Evolutionary conservation across 1,139 yeast genomes (phyloP).

Genomic region (Yamadazyma dushanensis): DNA sequence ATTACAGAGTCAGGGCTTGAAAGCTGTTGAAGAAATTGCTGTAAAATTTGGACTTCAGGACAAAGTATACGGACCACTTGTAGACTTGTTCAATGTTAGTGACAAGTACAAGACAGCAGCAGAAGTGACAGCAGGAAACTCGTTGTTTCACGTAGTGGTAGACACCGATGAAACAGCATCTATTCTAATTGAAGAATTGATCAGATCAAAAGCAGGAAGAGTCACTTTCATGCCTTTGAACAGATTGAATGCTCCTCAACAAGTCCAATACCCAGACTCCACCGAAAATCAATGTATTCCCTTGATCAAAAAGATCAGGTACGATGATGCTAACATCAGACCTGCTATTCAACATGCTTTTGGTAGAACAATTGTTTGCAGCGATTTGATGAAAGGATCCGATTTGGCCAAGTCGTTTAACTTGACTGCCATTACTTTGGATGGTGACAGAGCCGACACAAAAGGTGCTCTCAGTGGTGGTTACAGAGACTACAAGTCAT

Average conservation of each 20-base stretch:
- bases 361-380: constrained; percentile 77
- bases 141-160: constrained; percentile 86
- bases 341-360: constrained; percentile 77
- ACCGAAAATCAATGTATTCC: constrained; percentile 65
- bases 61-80: constrained; percentile 80
- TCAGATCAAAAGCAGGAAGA: constrained; percentile 72
- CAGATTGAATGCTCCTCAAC: constrained; percentile 41
- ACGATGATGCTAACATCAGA: constrained; percentile 48
- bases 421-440: constrained; percentile 79
- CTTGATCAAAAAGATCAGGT: constrained; percentile 68
- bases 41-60: constrained; percentile 51
- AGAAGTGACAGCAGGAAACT: constrained; percentile 85
- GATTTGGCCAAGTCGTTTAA: constrained; percentile 63
- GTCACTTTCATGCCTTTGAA: constrained; percentile 90
- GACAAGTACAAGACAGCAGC: constrained; percentile 84
- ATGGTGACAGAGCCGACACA: constrained; percentile 86
- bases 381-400: constrained; percentile 66
- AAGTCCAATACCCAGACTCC: constrained; percentile 51
- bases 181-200: constrained; percentile 71
- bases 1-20: constrained; percentile 66
- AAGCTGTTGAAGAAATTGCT: constrained; percentile 62
- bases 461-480: constrained; percentile 92
- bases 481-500: constrained; percentile 65
- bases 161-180: constrained; percentile 87
- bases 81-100: constrained; percentile 77